Evolutionary conservation across 108 stramenopile species (phyloP).

Genomic region (Pseudonitzschia pungens): DNA sequence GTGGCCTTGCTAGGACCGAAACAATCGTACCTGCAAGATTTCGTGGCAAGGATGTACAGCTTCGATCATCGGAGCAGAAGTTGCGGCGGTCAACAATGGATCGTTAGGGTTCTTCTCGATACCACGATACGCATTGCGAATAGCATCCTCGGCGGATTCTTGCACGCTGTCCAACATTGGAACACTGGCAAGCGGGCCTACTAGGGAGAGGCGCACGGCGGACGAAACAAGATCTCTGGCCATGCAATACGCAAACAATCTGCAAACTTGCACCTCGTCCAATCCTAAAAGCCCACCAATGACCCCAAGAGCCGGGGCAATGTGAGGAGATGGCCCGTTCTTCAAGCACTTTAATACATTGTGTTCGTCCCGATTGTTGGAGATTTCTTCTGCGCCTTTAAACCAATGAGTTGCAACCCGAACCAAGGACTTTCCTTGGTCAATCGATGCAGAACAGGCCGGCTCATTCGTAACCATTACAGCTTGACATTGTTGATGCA

Average conservation of each 20-base stretch:
- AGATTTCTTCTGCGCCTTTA: slow-evolving; percentile 9
- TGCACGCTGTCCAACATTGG: slow-evolving; percentile 46
- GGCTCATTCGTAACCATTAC: slow-evolving; percentile 60
- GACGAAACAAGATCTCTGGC: slow-evolving; percentile 82
- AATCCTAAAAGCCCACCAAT: slow-evolving; percentile 43
- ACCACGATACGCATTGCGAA: slow-evolving; percentile 31
- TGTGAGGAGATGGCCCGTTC: slow-evolving; percentile 34
- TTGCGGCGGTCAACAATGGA: slow-evolving; percentile 26
- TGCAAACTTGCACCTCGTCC: slow-evolving; percentile 40
- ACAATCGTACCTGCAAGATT: slow-evolving; percentile 61
- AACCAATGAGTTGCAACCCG: slow-evolving; percentile 65
- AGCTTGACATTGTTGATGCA: slow-evolving; percentile 52
- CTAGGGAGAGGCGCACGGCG: slow-evolving; percentile 73
- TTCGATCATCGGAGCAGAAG: slow-evolving; percentile 63
- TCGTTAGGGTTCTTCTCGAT: slow-evolving; percentile 12
- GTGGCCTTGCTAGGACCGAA: slow-evolving; percentile 42
- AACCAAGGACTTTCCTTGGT: slow-evolving; percentile 74
- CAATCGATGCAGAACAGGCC: slow-evolving; percentile 69
- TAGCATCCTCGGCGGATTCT: slow-evolving; percentile 51
- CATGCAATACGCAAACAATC: slow-evolving; percentile 65
- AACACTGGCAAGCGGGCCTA: slow-evolving; percentile 74
- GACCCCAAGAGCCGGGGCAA: slow-evolving; percentile 64
- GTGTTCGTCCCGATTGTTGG: not conserved
- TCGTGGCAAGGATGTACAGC: slow-evolving; percentile 79
- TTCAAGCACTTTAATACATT: slow-evolving; percentile 9